These are phyloP conservation scores for Climacium dendroides DNA, from an alignment of 225 moss, liverwort and hornwort species.

Conservation along the genomic window DNA sequence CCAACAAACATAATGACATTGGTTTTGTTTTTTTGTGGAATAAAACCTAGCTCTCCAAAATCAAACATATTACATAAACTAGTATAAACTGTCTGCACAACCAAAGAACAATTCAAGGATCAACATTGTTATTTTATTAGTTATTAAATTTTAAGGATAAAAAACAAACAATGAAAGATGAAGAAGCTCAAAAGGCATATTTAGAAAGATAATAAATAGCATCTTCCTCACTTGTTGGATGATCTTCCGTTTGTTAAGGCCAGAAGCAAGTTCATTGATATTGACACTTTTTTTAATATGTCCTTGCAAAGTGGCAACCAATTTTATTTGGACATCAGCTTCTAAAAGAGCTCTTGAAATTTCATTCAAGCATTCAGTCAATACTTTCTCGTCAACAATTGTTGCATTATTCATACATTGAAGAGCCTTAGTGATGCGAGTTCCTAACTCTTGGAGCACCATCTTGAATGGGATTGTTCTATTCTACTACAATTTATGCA, in stretches of 20 bases:
- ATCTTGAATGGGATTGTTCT: not conserved
- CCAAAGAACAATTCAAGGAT: not conserved
- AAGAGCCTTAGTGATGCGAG: not conserved
- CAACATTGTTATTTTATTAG: not conserved
- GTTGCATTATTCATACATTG: not conserved
- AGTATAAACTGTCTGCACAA: not conserved
- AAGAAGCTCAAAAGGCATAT: not conserved
- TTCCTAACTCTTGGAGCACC: not conserved
- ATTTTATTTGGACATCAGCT: not conserved
- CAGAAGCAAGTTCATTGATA: not conserved
- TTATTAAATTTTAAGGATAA: not conserved
- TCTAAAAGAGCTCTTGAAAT: not conserved
- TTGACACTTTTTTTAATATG: not conserved
- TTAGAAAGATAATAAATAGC: not conserved
- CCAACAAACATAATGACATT: not conserved
- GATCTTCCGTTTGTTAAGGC: not conserved
- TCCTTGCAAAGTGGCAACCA: not conserved
- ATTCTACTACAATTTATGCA: not conserved
- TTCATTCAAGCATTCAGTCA: not conserved
- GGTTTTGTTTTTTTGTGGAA: not conserved
- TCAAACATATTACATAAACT: not conserved
- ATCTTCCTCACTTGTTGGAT: not conserved
- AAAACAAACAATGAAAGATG: too few species aligned
- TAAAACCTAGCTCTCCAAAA: not conserved
- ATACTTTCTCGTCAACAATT: not conserved